Percentiles rank a stretch among this genome's conserved stretches.
phyloP scores from a whole-genome alignment of 768 basidiomycete genomes.

The Russula lepida region DNA sequence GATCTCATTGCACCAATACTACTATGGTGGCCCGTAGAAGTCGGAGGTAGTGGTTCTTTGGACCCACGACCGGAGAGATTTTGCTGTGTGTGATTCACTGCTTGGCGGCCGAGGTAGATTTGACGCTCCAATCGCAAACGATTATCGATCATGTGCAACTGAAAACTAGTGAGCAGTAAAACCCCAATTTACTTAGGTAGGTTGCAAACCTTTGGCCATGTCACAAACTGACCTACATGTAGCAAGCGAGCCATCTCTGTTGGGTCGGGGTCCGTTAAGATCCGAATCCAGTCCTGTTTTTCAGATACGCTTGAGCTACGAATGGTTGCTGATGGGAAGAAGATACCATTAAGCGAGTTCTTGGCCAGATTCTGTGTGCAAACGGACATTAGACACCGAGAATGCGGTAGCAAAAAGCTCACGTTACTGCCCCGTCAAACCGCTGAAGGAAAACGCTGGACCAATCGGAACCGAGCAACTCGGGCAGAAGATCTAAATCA shows the following conservation, averaged over 20 bases:
- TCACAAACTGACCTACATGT: constrained; percentile 74
- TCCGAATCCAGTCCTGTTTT: constrained; percentile 24
- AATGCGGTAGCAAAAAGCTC: constrained; percentile 27
- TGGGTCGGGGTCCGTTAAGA: constrained; percentile 78
- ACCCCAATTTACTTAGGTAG: not conserved
- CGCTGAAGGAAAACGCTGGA: constrained; percentile 92
- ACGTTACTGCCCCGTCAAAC: constrained; percentile 86
- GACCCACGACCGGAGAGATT: constrained; percentile 18
- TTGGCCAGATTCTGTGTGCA: constrained; percentile 65
- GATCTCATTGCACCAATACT: constrained; percentile 2
- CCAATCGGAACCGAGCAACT: constrained; percentile 91
- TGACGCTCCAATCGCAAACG: constrained; percentile 78
- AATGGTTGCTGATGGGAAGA: constrained; percentile 4
- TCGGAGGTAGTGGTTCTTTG: not conserved
- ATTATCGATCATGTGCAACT: constrained; percentile 94
- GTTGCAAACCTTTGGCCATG: constrained; percentile 86
- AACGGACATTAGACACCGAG: not conserved
- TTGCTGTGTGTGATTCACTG: constrained; percentile 51
- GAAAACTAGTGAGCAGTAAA: not conserved
- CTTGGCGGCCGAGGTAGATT: constrained; percentile 69
- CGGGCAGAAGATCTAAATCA: constrained; percentile 92
- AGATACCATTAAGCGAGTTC: constrained; percentile 61
- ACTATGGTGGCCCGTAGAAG: constrained; percentile 2
- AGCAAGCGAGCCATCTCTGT: constrained; percentile 81
- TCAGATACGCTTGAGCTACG: not conserved